Evolutionary conservation across 2,329 filamentous ascomycete genomes (phyloP), one percentile per base, ranked within the genome.

Genomic region (Lecanosticta acicola): DNA sequence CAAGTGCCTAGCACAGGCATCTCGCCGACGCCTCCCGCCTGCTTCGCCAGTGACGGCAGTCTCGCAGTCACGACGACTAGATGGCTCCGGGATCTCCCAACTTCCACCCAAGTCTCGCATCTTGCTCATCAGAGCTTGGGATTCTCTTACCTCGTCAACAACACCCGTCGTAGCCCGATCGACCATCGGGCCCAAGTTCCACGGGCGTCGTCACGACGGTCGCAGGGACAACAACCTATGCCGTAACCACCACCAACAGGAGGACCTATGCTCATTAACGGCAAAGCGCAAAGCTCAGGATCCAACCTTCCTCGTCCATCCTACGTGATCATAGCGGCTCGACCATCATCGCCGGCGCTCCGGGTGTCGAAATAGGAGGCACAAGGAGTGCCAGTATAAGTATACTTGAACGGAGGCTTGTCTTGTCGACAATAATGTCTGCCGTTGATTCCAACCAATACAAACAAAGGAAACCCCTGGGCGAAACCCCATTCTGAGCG

Each of bases 221-320:
- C 4, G 26, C 16, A 20, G 43, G 43, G n/a, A n/a, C n/a, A 18
- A 41, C 43, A 18, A 46, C 43, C 8, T 46, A 46, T 21, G 41
- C 43, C 18, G 16, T 46, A 8, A 24, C 29, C n/a, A n/a, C n/a
- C n/a, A 29, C 24, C 37, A 9, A 39, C 43, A 5, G 43, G 43
- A 9, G 37, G 32, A n/a, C 26, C 36, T 13, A 29, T 46, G 10
- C 18, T 19, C 7, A 37, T 46, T 17, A 46, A 46, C 29, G 37
- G 37, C 11, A 29, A 5, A 29, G 7, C 24, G 24, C 24, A 29
- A 11, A n/a, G 7, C 24, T 29, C 24, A 29, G 11, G 5, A 29
- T 29, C 24, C 24, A 5, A 29, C 24, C 24, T n/a, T n/a, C 7
- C 24, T 5, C 24, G 11, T 29, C 24, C 24, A 7, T 7, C 24